These are phyloP conservation scores for Mucor irregularis DNA, from an alignment of 371 early-diverging fungal species.

Conservation along the genomic window DNA sequence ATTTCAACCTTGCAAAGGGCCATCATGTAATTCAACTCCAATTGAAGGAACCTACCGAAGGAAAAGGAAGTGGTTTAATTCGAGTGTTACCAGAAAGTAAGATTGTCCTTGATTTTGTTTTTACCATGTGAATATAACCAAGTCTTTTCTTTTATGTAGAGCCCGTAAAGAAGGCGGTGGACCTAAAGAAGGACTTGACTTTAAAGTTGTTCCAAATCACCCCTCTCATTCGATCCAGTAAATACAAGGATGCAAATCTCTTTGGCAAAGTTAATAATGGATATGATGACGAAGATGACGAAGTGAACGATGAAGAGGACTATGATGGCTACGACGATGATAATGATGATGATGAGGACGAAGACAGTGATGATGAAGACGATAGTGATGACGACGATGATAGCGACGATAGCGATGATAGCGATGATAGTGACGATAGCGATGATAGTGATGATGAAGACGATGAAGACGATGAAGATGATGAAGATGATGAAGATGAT, in stretches of 20 bases:
- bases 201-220: no score
- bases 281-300: not conserved
- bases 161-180: no score
- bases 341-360: not conserved
- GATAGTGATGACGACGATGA: not conserved
- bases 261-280: not conserved
- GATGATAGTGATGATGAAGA: not conserved
- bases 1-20: not conserved
- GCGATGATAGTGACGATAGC: not conserved
- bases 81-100: not conserved
- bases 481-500: not conserved
- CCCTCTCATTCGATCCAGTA: no score
- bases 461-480: no score
- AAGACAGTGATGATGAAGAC: not conserved
- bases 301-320: not conserved
- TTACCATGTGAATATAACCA: no score
- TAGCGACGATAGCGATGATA: not conserved
- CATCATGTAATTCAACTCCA: constrained; percentile 3
- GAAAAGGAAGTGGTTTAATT: not conserved
- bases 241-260: not conserved
- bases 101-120: no score
- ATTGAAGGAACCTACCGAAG: not conserved
- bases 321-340: not conserved
- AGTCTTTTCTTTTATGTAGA: no score
- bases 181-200: no score